These are phyloP conservation scores for Westerdykella sp. DNA, from an alignment of 2,329 filamentous ascomycete genomes.

Conservation along the genomic window DNA sequence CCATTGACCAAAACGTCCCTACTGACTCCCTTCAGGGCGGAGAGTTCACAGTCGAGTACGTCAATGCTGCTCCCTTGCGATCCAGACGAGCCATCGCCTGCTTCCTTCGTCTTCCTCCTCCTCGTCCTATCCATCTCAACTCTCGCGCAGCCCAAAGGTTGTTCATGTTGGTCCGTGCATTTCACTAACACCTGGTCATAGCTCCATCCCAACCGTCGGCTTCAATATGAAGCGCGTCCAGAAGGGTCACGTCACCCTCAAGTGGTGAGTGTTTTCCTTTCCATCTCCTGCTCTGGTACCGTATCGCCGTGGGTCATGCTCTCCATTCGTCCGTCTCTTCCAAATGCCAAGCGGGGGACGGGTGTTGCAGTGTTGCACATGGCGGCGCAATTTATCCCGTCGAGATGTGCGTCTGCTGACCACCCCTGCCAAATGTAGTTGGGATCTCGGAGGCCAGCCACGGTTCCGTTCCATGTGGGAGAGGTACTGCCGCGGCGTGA, in stretches of 20 bases:
- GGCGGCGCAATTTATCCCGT: conserved; percentile 17
- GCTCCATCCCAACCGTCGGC: conserved; percentile 95
- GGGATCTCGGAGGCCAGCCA: conserved; percentile 96
- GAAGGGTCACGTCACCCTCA: conserved; percentile 95
- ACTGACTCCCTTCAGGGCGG: conserved; percentile 62
- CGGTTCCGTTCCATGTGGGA: conserved; percentile 99
- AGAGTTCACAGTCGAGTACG: conserved; percentile 98
- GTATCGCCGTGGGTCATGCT: conserved; percentile 3
- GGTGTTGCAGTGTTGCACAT: no score
- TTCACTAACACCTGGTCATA: conserved; percentile 48
- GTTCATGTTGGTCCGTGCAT: conserved; percentile 23
- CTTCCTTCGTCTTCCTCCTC: conserved; percentile 18
- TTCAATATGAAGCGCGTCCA: conserved; percentile 99
- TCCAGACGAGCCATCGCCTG: conserved; percentile 22
- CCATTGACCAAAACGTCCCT: conserved; percentile 18
- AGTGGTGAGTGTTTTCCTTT: conserved; percentile 58
- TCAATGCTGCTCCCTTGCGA: conserved; percentile 28
- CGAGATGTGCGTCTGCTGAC: conserved; percentile 30
- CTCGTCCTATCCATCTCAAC: conserved; percentile 12
- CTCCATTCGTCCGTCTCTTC: conserved; percentile 8
- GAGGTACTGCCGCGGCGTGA: conserved; percentile 93
- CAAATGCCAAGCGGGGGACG: background rate
- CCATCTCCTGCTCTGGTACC: conserved; percentile 32
- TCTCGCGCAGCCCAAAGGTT: conserved; percentile 25
- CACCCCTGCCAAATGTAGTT: conserved; percentile 47